A percentile compares a stretch with the other conserved stretches of the same genome.
Evolutionary conservation across 2,329 filamentous ascomycete species (phyloP).

Genomic region (Fusarium irregulare): DNA sequence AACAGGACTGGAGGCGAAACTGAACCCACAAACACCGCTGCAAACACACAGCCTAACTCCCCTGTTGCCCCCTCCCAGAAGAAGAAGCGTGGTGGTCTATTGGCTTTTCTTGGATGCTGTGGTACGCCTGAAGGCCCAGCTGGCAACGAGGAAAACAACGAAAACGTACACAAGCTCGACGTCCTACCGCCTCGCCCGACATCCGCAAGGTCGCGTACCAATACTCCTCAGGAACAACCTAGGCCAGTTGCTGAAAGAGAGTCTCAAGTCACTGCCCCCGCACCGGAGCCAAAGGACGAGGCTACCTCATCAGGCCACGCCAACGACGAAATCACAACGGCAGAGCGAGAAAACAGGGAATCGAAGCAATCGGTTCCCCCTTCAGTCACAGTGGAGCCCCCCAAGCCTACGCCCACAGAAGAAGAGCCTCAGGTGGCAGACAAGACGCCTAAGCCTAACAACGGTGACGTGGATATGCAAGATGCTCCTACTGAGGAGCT

Average conservation of each 20-base stretch:
- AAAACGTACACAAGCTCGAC: constrained; percentile 69
- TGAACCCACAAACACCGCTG: constrained; percentile 62
- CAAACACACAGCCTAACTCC: constrained; percentile 64
- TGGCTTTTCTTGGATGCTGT: constrained; percentile 75
- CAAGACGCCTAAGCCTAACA: constrained; percentile 59
- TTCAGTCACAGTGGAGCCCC: constrained; percentile 59
- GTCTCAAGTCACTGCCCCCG: constrained; percentile 49
- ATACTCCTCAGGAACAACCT: constrained; percentile 63
- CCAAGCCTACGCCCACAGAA: constrained; percentile 43
- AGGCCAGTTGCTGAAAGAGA: constrained; percentile 63
- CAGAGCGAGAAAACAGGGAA: constrained; percentile 58
- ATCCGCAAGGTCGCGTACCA: constrained; percentile 65
- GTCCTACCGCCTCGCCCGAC: constrained; percentile 66
- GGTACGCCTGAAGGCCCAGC: constrained; percentile 70
- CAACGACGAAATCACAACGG: constrained; percentile 59
- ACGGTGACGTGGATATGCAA: constrained; percentile 75
- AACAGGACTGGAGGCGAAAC: constrained; percentile 68
- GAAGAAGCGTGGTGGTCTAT: constrained; percentile 66
- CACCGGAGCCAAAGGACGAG: constrained; percentile 57
- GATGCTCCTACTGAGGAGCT: constrained; percentile 67
- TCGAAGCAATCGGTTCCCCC: constrained; percentile 57
- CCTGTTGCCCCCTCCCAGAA: constrained; percentile 61
- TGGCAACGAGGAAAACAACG: constrained; percentile 62
- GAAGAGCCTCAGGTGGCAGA: constrained; percentile 45
- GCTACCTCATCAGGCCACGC: constrained; percentile 59